A percentile compares a stretch with the other conserved stretches of the same genome.
These are phyloP conservation scores for Phytopythium delawarense DNA, from an alignment of 352 stramenopile species.

Conservation along the genomic window DNA sequence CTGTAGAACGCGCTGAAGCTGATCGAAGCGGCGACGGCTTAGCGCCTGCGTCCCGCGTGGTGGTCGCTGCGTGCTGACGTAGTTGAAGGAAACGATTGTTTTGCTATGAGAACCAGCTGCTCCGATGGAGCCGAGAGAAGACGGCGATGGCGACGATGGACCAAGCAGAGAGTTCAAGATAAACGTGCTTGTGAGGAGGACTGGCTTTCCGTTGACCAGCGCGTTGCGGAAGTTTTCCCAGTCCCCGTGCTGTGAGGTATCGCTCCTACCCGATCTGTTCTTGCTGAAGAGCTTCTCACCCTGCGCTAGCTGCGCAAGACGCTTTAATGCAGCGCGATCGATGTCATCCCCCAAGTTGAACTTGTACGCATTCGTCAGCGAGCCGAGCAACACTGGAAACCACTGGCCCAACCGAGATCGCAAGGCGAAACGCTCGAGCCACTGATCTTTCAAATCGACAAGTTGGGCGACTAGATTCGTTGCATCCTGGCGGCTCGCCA, in stretches of 20 bases:
- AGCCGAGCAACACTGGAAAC: constrained; percentile 59
- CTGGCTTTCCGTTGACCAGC: constrained; percentile 47
- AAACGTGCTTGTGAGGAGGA: constrained; percentile 62
- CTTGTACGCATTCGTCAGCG: constrained; percentile 60
- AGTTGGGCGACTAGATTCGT: constrained; percentile 33
- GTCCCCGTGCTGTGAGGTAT: constrained; percentile 84
- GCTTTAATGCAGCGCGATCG: constrained; percentile 43
- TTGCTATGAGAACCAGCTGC: background rate
- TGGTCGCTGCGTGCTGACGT: constrained; percentile 75
- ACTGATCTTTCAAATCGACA: constrained; percentile 36
- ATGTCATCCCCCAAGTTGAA: constrained; percentile 41
- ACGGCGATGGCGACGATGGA: constrained; percentile 10
- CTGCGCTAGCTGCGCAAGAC: constrained; percentile 66
- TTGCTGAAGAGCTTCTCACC: constrained; percentile 69
- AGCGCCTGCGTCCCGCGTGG: constrained; percentile 49
- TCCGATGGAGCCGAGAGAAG: background rate
- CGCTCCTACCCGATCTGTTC: constrained; percentile 34
- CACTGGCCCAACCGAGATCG: constrained; percentile 45
- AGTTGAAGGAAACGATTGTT: constrained; percentile 57
- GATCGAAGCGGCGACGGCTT: constrained; percentile 48
- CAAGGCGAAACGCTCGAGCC: constrained; percentile 55
- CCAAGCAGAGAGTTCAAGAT: constrained; percentile 66
- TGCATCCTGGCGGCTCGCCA: constrained; percentile 59
- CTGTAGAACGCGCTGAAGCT: constrained; percentile 39
- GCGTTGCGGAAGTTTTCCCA: constrained; percentile 90